Percentiles rank a stretch among this genome's conserved stretches.
phyloP scores from a whole-genome alignment of 2,329 filamentous ascomycete genomes.

The Pseudocercospora musae region DNA sequence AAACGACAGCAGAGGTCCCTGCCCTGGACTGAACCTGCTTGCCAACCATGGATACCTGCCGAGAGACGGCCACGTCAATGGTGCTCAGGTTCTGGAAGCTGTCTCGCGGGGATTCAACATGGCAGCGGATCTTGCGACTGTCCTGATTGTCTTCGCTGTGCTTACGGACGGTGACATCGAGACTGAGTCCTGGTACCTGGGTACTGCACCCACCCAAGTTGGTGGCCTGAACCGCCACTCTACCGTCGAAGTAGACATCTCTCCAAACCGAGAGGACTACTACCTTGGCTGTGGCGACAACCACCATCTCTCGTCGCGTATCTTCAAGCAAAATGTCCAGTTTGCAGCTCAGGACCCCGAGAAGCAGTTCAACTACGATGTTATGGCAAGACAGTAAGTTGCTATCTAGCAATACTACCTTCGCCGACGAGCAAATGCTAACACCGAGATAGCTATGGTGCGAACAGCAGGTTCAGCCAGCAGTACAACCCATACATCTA shows the following conservation, averaged over 20 bases:
- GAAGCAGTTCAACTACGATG: slow-evolving; percentile 28
- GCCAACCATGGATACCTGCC: slow-evolving; percentile 44
- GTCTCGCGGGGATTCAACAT: slow-evolving; percentile 37
- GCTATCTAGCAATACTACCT: neutral
- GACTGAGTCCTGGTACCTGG: slow-evolving; percentile 30
- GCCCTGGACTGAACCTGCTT: slow-evolving; percentile 41
- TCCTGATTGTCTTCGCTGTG: slow-evolving; percentile 36
- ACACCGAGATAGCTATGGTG: slow-evolving; percentile 9
- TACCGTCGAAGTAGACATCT: slow-evolving; percentile 32
- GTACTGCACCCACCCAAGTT: slow-evolving; percentile 22
- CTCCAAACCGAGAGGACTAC: slow-evolving; percentile 36
- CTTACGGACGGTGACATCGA: slow-evolving; percentile 31
- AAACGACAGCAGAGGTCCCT: slow-evolving; percentile 37
- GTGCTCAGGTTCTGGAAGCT: slow-evolving; percentile 35
- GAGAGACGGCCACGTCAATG: slow-evolving; percentile 39
- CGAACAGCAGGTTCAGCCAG: slow-evolving; percentile 21
- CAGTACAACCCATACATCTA: slow-evolving; percentile 34
- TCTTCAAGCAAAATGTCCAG: slow-evolving; percentile 33
- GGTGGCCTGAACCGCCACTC: slow-evolving; percentile 33
- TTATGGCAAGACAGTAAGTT: slow-evolving; percentile 29
- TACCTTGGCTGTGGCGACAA: slow-evolving; percentile 36
- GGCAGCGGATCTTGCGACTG: slow-evolving; percentile 37
- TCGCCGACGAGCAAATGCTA: slow-evolving; percentile 10
- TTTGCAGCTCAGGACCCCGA: slow-evolving; percentile 19
- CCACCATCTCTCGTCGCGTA: slow-evolving; percentile 32